These are phyloP conservation scores for Kazachstania taianensis DNA, from an alignment of 805 yeast genomes.

Conservation along the genomic window DNA sequence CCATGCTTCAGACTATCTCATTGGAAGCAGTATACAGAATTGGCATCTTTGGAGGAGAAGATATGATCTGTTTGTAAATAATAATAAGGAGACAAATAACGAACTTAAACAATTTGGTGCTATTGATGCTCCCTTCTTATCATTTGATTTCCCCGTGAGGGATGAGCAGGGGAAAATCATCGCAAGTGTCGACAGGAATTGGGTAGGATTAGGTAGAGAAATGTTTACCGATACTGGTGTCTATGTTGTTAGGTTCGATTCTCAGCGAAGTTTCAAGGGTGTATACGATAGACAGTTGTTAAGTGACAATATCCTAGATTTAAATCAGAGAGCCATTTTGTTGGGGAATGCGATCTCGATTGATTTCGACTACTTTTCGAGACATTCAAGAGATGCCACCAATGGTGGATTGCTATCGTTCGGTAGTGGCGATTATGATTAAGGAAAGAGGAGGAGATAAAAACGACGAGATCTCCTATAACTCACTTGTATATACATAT, in stretches of 20 bases:
- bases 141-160: slow-evolving; percentile 74
- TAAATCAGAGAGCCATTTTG: slow-evolving; percentile 79
- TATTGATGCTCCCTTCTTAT: slow-evolving; percentile 76
- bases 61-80: slow-evolving; percentile 55
- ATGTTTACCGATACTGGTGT: slow-evolving; percentile 92
- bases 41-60: slow-evolving; percentile 94
- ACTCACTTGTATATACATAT: not conserved
- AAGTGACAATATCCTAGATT: slow-evolving; percentile 38
- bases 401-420: slow-evolving; percentile 33
- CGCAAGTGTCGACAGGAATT: slow-evolving; percentile 80
- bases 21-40: slow-evolving; percentile 84
- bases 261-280: slow-evolving; percentile 51
- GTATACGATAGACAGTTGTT: slow-evolving; percentile 36
- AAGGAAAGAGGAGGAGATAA: slow-evolving; percentile 5
- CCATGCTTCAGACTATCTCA: slow-evolving; percentile 30
- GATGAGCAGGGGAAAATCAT: slow-evolving; percentile 49
- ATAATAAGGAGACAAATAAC: slow-evolving; percentile 25
- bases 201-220: slow-evolving; percentile 93
- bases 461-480: not conserved
- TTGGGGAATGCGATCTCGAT: slow-evolving; percentile 84
- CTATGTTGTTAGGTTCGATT: slow-evolving; percentile 74
- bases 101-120: slow-evolving; percentile 68
- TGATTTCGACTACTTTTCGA: slow-evolving; percentile 93
- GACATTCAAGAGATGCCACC: slow-evolving; percentile 62
- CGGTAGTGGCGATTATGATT: slow-evolving; percentile 21